A percentile compares a stretch with the other conserved stretches of the same genome.
Evolutionary conservation across 345 rosid genomes (phyloP).

Genomic region (Sonneratia alba): DNA sequence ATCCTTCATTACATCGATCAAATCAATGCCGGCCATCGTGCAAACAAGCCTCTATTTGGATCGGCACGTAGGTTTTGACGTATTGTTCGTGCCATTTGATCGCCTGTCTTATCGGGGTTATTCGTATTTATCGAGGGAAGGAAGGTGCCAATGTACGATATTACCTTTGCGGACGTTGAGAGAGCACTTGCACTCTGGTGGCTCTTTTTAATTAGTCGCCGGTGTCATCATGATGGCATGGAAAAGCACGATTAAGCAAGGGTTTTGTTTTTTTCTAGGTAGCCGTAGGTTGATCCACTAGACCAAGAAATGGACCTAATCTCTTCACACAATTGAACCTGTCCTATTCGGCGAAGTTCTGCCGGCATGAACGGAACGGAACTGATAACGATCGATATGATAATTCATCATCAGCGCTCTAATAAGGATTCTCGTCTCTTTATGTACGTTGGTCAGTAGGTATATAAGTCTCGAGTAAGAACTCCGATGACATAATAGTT

Average conservation of each 20-base stretch:
- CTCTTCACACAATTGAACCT: no score
- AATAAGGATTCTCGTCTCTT: no score
- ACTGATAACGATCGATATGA: neutral
- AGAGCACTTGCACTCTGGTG: no score
- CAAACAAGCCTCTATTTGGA: neutral
- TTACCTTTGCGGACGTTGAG: no score
- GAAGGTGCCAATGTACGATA: no score
- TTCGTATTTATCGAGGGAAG: neutral
- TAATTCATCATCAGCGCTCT: no score
- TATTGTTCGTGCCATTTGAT: neutral
- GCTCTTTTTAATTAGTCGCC: neutral
- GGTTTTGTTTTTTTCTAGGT: neutral
- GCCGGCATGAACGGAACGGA: no score
- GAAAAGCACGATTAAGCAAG: neutral
- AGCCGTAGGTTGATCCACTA: neutral
- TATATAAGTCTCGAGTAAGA: no score
- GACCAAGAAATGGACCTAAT: neutral
- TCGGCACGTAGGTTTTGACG: neutral
- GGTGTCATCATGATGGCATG: neutral
- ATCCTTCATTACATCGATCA: neutral
- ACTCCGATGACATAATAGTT: no score
- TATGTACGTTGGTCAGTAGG: no score
- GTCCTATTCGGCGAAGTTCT: no score
- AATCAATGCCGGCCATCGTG: neutral
- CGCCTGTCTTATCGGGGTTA: neutral